These are phyloP conservation scores for Globisporangium megalacanthum DNA, from an alignment of 352 stramenopile species.

Conservation along the genomic window DNA sequence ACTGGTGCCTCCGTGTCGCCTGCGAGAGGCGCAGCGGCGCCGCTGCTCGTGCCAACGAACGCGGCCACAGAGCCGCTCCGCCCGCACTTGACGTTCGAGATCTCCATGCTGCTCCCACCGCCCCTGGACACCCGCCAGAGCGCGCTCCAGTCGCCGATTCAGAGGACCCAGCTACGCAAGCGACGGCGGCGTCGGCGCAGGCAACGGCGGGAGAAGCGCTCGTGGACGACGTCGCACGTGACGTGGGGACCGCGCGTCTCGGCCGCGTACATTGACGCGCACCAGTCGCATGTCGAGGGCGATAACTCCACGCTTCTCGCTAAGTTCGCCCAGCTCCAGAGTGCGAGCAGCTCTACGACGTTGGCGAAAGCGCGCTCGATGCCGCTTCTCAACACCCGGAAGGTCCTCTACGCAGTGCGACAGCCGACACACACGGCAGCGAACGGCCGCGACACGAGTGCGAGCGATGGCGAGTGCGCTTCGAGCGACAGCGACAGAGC, in stretches of 20 bases:
- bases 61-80: constrained; percentile 30
- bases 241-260: constrained; percentile 38
- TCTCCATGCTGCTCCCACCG: constrained; percentile 50
- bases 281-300: constrained; percentile 12
- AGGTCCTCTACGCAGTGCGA: constrained; percentile 7
- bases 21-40: neutral
- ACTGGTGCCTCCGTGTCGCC: constrained; percentile 1
- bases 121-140: constrained; percentile 47
- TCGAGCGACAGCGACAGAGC: neutral
- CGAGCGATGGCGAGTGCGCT: too few relatives aligned
- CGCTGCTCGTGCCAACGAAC: constrained; percentile 16
- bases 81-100: constrained; percentile 53
- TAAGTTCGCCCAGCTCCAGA: constrained; percentile 30
- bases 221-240: constrained; percentile 29
- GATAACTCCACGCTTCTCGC: constrained; percentile 26
- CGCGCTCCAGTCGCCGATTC: constrained; percentile 44
- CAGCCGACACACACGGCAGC: neutral
- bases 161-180: constrained; percentile 26
- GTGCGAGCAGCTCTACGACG: neutral
- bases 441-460: neutral
- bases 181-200: constrained; percentile 17
- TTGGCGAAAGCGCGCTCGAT: constrained; percentile 4
- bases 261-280: constrained; percentile 37
- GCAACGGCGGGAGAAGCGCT: constrained; percentile 16
- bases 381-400: neutral